Base-by-base conservation (phyloP, 129 eudicot species). In the Tagetes patula region DNA sequence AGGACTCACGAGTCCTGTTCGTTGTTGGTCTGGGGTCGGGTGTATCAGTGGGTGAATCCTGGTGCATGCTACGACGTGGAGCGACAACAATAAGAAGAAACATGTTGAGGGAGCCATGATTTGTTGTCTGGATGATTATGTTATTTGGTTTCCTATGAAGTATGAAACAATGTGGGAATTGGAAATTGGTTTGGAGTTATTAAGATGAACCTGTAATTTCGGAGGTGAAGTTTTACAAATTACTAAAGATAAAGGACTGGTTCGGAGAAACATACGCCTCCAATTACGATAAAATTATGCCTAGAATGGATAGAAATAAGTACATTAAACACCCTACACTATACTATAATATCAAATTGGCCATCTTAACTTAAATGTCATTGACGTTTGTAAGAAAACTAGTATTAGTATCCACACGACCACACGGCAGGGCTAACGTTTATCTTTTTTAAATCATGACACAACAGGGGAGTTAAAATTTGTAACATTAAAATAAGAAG, bases 1-100 rank as follows among this genome's bases (percentile, higher is more conserved):
- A 4, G 80, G 71, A 14, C 43, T 36, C 11, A 39, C 68, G 30
- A 27, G 34, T 20, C 39, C 65, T 33, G 76, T 42, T 45, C 49
- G 61, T 1, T 31, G 33, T 36, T 13, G 30, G 73, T 11, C 27
- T 43, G 8, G n/a, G 38, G 34, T 7, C 45, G 63, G 45, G 54
- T 50, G 75, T 12, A 46, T 12, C 45, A 72, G 14, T 0, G 36
- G 62, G 67, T 77, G 60, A 12, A 63, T 59, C 63, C 64, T 14
- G 9, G 81, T 73, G 41, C 41, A 33, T 9, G 83, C 11, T 70
- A 70, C 27, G 14, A 71, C 76, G 69, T 53, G 77, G 64, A 82
- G 71, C 27, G 74, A 27, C 32, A 80, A 45, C 13, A 79, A 50
- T 56, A 83, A 27, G 39, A 81, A 56, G 31, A 83, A 50, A 43